Percentiles rank a stretch among this genome's conserved stretches.
Conservation (phyloP, 257 asterid species). For the Nicotiana sylvestris region DNA sequence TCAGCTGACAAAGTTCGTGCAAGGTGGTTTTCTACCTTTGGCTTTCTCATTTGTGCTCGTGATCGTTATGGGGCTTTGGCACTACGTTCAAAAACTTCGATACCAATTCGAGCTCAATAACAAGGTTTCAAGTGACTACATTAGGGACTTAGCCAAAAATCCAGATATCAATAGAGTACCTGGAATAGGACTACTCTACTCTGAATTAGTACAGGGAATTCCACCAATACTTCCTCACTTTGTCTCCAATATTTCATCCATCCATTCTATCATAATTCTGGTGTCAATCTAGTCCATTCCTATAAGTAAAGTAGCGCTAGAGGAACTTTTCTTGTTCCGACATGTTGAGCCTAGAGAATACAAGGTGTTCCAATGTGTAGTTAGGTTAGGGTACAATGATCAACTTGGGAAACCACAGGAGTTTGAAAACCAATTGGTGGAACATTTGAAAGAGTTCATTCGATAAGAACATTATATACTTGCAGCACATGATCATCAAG, state of each 20-base stretch:
- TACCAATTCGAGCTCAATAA: slow-evolving; percentile 50
- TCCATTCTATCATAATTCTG: slow-evolving; percentile 48
- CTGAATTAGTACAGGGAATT: slow-evolving; percentile 60
- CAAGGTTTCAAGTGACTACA: slow-evolving; percentile 43
- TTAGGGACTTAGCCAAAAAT: slow-evolving; percentile 34
- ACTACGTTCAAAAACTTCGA: slow-evolving; percentile 41
- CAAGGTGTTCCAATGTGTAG: slow-evolving; percentile 46
- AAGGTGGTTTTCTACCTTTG: slow-evolving; percentile 62
- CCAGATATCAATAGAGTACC: slow-evolving; percentile 33
- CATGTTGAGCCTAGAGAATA: slow-evolving; percentile 41
- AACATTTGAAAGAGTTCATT: slow-evolving; percentile 45
- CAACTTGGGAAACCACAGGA: slow-evolving; percentile 35
- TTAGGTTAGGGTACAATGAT: slow-evolving; percentile 61
- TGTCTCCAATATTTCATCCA: slow-evolving; percentile 39
- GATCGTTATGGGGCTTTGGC: slow-evolving; percentile 58
- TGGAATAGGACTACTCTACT: slow-evolving; percentile 56
- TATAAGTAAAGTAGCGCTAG: slow-evolving; percentile 36
- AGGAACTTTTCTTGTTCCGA: slow-evolving; percentile 58
- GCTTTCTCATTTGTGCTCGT: slow-evolving; percentile 43
- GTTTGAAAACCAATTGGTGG: slow-evolving; percentile 44
- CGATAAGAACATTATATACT: slow-evolving; percentile 37
- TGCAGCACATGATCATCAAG: slow-evolving; percentile 14
- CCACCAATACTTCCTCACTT: slow-evolving; percentile 65
- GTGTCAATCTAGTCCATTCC: slow-evolving; percentile 65
- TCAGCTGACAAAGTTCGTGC: slow-evolving; percentile 47